Conservation (phyloP, 768 basidiomycete species). For the Asterophora lycoperdoides region DNA sequence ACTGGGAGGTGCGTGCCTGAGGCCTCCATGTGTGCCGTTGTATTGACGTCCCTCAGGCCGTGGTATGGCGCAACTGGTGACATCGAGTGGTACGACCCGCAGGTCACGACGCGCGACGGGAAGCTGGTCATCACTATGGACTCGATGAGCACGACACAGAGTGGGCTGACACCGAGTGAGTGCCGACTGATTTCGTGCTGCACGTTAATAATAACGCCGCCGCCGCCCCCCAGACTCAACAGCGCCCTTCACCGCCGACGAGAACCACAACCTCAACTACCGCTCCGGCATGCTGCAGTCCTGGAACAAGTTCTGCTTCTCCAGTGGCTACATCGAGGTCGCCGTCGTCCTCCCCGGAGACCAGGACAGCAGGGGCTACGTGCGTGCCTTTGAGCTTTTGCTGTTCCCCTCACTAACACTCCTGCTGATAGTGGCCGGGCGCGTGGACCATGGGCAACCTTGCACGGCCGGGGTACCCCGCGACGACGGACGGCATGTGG, state of each 20-base stretch:
- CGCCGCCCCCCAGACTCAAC: slow-evolving; percentile 38
- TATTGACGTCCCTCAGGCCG: no score
- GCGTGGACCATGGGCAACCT: slow-evolving; percentile 90
- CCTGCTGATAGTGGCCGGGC: slow-evolving; percentile 76
- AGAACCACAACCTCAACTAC: slow-evolving; percentile 60
- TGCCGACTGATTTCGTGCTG: neutral
- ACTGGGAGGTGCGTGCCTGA: no score
- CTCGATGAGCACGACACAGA: slow-evolving; percentile 25
- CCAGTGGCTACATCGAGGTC: slow-evolving; percentile 76
- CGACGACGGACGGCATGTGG: slow-evolving; percentile 79
- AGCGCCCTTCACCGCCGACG: slow-evolving; percentile 38
- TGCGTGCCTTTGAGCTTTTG: slow-evolving; percentile 24
- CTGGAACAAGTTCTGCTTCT: slow-evolving; percentile 91
- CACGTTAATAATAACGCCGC: no score
- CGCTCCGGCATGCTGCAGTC: slow-evolving; percentile 78
- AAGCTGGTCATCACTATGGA: slow-evolving; percentile 69
- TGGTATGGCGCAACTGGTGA: slow-evolving; percentile 74
- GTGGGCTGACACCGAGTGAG: slow-evolving; percentile 30
- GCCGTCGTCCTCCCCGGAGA: slow-evolving; percentile 55
- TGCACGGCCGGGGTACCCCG: slow-evolving; percentile 75
- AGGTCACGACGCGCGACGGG: slow-evolving; percentile 64
- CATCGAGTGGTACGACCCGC: slow-evolving; percentile 76
- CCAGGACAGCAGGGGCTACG: slow-evolving; percentile 46
- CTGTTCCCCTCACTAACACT: no score
- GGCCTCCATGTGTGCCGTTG: no score